These are phyloP conservation scores for Populus euphratica DNA, from an alignment of 345 rosid species.

Conservation along the genomic window DNA sequence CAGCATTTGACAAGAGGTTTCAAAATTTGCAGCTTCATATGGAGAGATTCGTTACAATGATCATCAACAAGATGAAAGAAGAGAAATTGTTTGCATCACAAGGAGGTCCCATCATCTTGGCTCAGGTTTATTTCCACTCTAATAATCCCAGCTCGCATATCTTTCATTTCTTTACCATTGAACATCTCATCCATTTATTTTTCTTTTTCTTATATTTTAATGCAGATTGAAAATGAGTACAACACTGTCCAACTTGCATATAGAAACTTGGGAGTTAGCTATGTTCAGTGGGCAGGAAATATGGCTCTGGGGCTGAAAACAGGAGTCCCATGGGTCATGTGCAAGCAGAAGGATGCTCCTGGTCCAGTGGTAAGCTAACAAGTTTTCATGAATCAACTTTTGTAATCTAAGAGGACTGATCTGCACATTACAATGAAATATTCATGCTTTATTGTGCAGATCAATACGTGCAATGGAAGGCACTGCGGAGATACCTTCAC, in stretches of 20 bases:
- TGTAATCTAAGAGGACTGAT: background rate
- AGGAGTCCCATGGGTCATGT: conserved; percentile 96
- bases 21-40: conserved; percentile 44
- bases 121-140: conserved; percentile 40
- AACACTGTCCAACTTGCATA: conserved; percentile 63
- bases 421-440: background rate
- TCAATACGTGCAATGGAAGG: conserved; percentile 95
- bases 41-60: conserved; percentile 46
- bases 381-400: background rate
- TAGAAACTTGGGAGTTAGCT: conserved; percentile 49
- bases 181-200: background rate
- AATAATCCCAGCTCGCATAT: background rate
- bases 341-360: conserved; percentile 88
- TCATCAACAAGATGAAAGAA: conserved; percentile 36
- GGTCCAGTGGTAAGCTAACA: conserved; percentile 54
- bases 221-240: conserved; percentile 92
- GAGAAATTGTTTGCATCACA: conserved; percentile 65
- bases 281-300: conserved; percentile 72
- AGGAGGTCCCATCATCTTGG: conserved; percentile 73
- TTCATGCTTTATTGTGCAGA: conserved; percentile 32
- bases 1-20: background rate
- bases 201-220: background rate
- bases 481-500: conserved; percentile 92
- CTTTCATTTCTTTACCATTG: background rate
- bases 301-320: conserved; percentile 45